phyloP scores from a whole-genome alignment of 169 alveolate genomes.

The Plasmodium inui region DNA sequence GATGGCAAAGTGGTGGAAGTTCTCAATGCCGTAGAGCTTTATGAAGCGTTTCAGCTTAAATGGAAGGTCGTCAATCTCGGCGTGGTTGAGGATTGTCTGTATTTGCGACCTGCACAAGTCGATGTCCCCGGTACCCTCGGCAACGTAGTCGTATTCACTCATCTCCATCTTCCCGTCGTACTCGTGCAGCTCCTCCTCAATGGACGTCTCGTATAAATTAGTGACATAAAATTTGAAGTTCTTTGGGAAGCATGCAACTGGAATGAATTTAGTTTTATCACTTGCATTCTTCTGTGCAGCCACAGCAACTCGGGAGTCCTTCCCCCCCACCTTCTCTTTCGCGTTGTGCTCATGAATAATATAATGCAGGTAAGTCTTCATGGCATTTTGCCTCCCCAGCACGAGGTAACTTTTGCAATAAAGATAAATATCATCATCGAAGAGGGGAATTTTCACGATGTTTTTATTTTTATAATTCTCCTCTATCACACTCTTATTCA shows the following conservation, averaged over 20 bases:
- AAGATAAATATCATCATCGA: constrained; percentile 30
- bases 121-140: constrained; percentile 54
- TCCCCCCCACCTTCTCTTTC: constrained; percentile 5
- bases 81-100: constrained; percentile 23
- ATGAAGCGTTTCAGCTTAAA: constrained; percentile 61
- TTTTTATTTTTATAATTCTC: constrained; percentile 75
- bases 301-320: not conserved
- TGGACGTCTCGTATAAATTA: constrained; percentile 61
- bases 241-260: constrained; percentile 60
- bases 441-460: constrained; percentile 54
- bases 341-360: constrained; percentile 28
- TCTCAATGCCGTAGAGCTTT: constrained; percentile 70
- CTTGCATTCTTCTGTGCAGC: not conserved
- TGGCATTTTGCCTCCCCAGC: constrained; percentile 72
- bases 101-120: constrained; percentile 54
- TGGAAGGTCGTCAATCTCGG: constrained; percentile 53
- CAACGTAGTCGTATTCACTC: constrained; percentile 34
- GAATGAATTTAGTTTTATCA: constrained; percentile 16
- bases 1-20: constrained; percentile 73
- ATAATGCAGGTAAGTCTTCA: constrained; percentile 74
- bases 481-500: constrained; percentile 40
- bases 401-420: constrained; percentile 74
- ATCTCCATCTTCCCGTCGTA: constrained; percentile 20
- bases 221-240: constrained; percentile 52
- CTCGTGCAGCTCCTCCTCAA: constrained; percentile 67